Percentiles rank a stretch among this genome's conserved stretches.
Evolutionary conservation across 768 basidiomycete genomes (phyloP).

Genomic region (Lactifluus rugatus): DNA sequence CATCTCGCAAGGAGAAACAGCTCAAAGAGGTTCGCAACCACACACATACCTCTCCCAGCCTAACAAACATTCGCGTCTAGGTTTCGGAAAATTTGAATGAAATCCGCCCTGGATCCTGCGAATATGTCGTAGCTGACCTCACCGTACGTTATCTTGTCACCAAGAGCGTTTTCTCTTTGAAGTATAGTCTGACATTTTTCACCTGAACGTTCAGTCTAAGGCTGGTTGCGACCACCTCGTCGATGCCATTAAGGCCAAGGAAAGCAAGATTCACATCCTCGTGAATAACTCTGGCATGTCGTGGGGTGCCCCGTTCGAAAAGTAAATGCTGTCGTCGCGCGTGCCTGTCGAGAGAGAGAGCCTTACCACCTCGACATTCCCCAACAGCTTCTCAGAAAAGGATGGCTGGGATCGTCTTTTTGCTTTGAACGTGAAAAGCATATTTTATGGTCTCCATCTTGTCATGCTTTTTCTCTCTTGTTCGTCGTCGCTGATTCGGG

Average conservation of each 20-base stretch:
- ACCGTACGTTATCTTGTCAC: constrained; percentile 38
- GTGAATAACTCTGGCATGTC: constrained; percentile 77
- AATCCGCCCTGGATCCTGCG: constrained; percentile 47
- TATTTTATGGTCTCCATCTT: constrained; percentile 64
- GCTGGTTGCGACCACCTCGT: constrained; percentile 71
- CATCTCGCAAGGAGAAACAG: constrained; percentile 70
- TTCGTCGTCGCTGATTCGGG: background rate
- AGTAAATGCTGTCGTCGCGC: constrained; percentile 29
- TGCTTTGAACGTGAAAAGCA: constrained; percentile 75
- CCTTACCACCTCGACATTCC: background rate
- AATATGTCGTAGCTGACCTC: constrained; percentile 69
- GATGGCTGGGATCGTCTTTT: constrained; percentile 83
- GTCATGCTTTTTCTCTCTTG: background rate
- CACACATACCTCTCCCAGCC: background rate
- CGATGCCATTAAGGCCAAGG: constrained; percentile 55
- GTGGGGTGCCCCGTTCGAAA: constrained; percentile 63
- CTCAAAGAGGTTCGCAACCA: constrained; percentile 49
- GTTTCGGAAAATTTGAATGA: constrained; percentile 47
- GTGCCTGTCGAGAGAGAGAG: background rate
- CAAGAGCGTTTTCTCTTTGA: background rate
- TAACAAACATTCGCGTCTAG: constrained; percentile 32
- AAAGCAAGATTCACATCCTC: constrained; percentile 68
- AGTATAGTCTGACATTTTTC: background rate
- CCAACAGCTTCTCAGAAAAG: constrained; percentile 54
- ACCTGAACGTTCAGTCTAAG: constrained; percentile 40